Percentiles rank a stretch among this genome's conserved stretches.
These are phyloP conservation scores for Euphorbia tirucalli DNA, from an alignment of 345 rosid species.

Conservation along the genomic window DNA sequence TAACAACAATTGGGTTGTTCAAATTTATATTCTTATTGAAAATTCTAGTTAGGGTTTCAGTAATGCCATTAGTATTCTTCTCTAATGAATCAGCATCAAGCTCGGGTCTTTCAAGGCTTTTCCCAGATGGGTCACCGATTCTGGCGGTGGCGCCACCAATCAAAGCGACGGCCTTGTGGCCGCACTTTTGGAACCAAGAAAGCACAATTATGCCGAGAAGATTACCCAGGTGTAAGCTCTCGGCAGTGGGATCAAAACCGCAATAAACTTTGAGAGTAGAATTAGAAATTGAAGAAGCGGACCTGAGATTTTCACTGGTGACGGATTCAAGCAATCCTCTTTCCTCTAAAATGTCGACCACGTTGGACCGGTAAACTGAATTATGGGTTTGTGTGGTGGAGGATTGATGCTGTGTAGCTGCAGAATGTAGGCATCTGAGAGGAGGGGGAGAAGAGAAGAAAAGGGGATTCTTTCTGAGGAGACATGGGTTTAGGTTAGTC, in stretches of 20 bases:
- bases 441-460: slow-evolving; percentile 23
- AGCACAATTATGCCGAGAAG: slow-evolving; percentile 88
- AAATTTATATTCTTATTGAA: slow-evolving; percentile 30
- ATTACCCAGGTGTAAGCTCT: slow-evolving; percentile 89
- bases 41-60: slow-evolving; percentile 42
- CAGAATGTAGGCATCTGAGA: slow-evolving; percentile 31
- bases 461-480: slow-evolving; percentile 18
- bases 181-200: slow-evolving; percentile 91
- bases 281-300: slow-evolving; percentile 44
- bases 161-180: slow-evolving; percentile 81
- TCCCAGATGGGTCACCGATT: slow-evolving; percentile 95
- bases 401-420: slow-evolving; percentile 22
- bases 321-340: slow-evolving; percentile 81
- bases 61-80: slow-evolving; percentile 57
- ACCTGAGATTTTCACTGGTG: slow-evolving; percentile 73
- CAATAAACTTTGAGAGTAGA: slow-evolving; percentile 64
- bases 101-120: slow-evolving; percentile 86
- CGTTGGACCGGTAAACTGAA: slow-evolving; percentile 38
- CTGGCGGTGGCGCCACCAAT: slow-evolving; percentile 94
- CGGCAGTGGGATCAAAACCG: slow-evolving; percentile 96
- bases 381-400: slow-evolving; percentile 25
- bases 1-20: slow-evolving; percentile 29
- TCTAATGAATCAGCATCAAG: slow-evolving; percentile 57
- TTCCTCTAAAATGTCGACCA: slow-evolving; percentile 67
- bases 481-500: slow-evolving; percentile 16